Evolutionary conservation across 257 asterid species (phyloP), one percentile per base, ranked within the genome.

Genomic region (Capsicum baccatum): DNA sequence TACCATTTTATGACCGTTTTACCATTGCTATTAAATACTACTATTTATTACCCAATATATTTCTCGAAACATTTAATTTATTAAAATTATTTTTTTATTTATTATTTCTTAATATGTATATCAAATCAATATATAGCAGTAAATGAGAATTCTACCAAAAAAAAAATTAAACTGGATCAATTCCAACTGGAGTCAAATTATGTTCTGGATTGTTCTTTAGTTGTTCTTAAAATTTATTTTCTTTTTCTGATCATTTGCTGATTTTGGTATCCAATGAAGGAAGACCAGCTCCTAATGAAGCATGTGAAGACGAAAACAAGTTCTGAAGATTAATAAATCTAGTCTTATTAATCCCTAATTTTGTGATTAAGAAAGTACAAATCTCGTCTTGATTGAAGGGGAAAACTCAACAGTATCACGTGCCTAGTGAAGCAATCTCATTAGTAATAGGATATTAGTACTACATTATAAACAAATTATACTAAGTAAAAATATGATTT

Each of bases 321-420:
- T 52, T 6, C 63, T 76, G 21, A 52, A 70, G 4, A 71, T 7
- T 69, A 37, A 71, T n/a, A 16, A 83, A 56, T 17, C 35, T 83
- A 57, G 6, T 71, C 82, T 8, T 35, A 16, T 68, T 14, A 68
- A 21, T 62, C 33, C 58, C 50, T 48, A 79, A 86, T 83, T 76
- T 52, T 76, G 47, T 52, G 63, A 26, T 52, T 26, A 52, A 52
- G 64, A 52, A 21, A 76, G 63, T 76, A 52, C n/a, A 15, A 76
- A 76, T 76, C 64, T 76, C 26, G 63, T 52, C 58, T 78, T 67
- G 83, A 79, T 82, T 64, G 37, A 19, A 63, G 84, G 84, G 55
- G 55, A 81, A 85, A 48, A 83, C 80, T 7, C n/a, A 69, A 21
- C 39, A 66, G 82, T 57, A 74, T 88, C 89, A 88, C 89, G 85